These are phyloP conservation scores for Sporobolomyces phaffii DNA, from an alignment of 768 basidiomycete genomes.

Conservation along the genomic window DNA sequence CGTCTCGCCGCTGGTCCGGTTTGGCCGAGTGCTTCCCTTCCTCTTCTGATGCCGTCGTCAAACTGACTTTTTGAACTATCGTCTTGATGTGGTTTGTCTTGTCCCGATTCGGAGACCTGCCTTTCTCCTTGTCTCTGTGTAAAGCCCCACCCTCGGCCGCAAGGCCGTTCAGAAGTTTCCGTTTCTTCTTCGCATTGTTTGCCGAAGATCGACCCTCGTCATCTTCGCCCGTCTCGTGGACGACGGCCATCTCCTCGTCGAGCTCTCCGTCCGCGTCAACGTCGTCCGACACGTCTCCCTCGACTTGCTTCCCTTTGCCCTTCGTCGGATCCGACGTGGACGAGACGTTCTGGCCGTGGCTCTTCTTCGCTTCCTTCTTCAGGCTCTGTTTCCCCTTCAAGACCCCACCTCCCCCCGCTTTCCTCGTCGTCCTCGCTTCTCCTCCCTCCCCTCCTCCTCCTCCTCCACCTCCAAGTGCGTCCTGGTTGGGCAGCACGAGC, in stretches of 20 bases:
- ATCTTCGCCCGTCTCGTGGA: not conserved
- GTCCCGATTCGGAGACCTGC: not conserved
- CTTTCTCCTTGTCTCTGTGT: not conserved
- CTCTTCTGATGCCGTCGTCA: conserved; percentile 2
- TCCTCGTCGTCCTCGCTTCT: not conserved
- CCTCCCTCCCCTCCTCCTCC: not conserved
- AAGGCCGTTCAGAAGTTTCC: conserved; percentile 1
- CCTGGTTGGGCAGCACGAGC: not conserved
- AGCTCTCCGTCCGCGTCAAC: not conserved
- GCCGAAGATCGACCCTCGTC: not conserved
- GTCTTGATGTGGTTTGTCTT: not conserved
- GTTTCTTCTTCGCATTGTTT: conserved; percentile 25
- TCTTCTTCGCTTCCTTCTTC: conserved; percentile 22
- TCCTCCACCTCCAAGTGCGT: not conserved
- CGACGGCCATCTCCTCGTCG: not conserved
- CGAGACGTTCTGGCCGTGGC: too few species aligned
- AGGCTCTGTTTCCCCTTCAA: conserved; percentile 34
- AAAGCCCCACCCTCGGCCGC: not conserved
- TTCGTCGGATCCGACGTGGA: too few species aligned
- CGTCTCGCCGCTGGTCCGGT: too few species aligned
- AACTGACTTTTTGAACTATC: not conserved
- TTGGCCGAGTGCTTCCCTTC: not conserved
- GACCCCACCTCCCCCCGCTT: conserved; percentile 21
- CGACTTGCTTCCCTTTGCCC: not conserved
- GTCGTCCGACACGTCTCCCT: too few species aligned